phyloP scores from a whole-genome alignment of 139 green algal species.

The Auxenochlorella pyrenoidosa region DNA sequence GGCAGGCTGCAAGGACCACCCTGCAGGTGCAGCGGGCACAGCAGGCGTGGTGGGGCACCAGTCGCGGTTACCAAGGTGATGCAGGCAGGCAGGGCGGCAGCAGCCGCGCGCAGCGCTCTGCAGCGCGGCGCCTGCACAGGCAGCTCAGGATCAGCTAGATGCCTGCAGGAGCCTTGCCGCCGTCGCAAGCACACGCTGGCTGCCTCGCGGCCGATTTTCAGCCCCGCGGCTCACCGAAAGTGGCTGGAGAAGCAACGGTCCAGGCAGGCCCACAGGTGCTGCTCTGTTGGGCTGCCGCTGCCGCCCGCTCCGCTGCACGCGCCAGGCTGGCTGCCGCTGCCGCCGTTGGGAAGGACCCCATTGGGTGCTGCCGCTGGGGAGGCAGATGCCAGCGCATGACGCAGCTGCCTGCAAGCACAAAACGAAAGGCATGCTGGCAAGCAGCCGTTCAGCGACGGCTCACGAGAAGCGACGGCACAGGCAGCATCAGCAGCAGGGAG shows the following conservation, averaged over 20 bases:
- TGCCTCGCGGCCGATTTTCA: too few relatives aligned
- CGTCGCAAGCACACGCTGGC: too few relatives aligned
- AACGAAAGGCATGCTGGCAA: background rate
- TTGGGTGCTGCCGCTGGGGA: background rate
- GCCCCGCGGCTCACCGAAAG: background rate
- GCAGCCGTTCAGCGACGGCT: too few relatives aligned
- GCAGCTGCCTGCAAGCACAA: constrained; percentile 38
- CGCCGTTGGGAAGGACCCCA: background rate
- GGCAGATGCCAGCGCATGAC: background rate
- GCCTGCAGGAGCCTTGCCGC: background rate
- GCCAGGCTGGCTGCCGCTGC: background rate
- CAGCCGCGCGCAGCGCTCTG: background rate
- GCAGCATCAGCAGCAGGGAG: too few relatives aligned
- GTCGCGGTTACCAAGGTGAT: background rate
- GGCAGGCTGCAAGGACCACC: constrained; percentile 51
- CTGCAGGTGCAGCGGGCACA: constrained; percentile 25
- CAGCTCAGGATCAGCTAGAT: background rate
- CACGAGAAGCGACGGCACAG: too few relatives aligned
- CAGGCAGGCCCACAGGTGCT: constrained; percentile 22
- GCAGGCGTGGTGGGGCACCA: background rate
- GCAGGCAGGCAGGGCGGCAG: constrained; percentile 11
- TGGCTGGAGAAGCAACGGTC: constrained; percentile 31
- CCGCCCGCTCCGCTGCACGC: background rate
- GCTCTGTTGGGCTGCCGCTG: too few relatives aligned
- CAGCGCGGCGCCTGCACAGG: background rate